Evolutionary conservation across 2,329 filamentous ascomycete genomes (phyloP).

Genomic region (Colletotrichum truncatum): DNA sequence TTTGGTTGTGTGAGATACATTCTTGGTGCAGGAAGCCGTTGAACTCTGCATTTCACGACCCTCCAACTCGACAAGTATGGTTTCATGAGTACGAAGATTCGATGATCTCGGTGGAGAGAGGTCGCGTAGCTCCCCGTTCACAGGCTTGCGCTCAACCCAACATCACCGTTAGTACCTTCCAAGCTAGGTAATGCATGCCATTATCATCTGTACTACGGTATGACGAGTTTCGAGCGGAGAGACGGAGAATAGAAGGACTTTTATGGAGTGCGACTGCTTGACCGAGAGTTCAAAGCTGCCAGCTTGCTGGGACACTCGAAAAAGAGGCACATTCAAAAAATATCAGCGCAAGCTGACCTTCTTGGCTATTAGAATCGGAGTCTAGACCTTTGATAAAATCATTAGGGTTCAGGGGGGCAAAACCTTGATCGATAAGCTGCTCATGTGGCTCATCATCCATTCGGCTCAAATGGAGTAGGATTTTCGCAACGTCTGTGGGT

Average conservation of each 20-base stretch:
- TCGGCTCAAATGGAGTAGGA: background rate
- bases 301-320: background rate
- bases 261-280: background rate
- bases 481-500: slow-evolving; percentile 12
- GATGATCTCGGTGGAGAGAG: too few species aligned
- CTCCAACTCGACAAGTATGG: too few species aligned
- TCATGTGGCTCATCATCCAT: background rate
- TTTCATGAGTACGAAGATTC: too few species aligned
- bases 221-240: too few species aligned
- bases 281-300: background rate
- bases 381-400: background rate
- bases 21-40: too few species aligned
- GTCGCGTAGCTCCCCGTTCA: too few species aligned
- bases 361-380: background rate
- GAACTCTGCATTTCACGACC: too few species aligned
- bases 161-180: too few species aligned
- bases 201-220: too few species aligned
- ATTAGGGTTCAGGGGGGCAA: background rate
- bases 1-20: too few species aligned
- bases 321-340: background rate
- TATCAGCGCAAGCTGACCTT: background rate
- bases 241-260: background rate
- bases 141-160: too few species aligned
- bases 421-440: background rate
- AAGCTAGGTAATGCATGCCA: too few species aligned